Evolutionary conservation across 2,329 filamentous ascomycete genomes (phyloP), one percentile per base, ranked within the genome.

Genomic region (Trichoderma gracile): DNA sequence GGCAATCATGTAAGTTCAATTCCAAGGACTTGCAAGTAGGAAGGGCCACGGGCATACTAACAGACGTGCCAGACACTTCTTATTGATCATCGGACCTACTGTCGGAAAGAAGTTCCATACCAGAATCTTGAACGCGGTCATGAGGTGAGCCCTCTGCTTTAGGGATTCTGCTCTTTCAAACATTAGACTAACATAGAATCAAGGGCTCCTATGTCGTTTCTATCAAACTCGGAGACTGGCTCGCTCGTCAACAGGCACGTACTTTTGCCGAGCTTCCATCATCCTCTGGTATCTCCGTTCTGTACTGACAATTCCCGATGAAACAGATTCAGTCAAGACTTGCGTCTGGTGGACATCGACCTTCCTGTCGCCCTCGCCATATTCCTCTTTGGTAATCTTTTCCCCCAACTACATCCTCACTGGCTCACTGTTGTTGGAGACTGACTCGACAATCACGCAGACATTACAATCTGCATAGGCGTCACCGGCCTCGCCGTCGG

Each of bases 401-500:
- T 21, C 19, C n/a, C 5, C 6, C 7, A 19, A 12, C 27, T 23
- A 19, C 8, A 9, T 1, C 2, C 12, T 12, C n/a, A 19, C 2
- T 38, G 3, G 27, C 7, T 7, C 2, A 46, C 25, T n/a, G n/a
- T 21, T 4, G 62, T 69, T 6, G 30, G 9, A 38, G 58, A 66
- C 63, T 33, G 7, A 23, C 40, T n/a, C 17, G 12, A 25, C 3
- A 25, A 53, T 12, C 21, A 19, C 19, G 1, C 10, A 74, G 72
- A 74, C 60, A 65, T 73, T 7, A 54, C 66, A 9, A 56, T 78
- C 2, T 78, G 79, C 63, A 70, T 82, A 25, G 78, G 77, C 21
- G 78, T 81, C 61, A 77, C 80, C 63, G 77, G 75, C 4, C 71
- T 83, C 1, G 79, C 82, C 25, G 75, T 77, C 8, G 74, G 78